A percentile compares a stretch with the other conserved stretches of the same genome.
Evolutionary conservation across 257 asterid species (phyloP).

Genomic region (Perilla frutescens): DNA sequence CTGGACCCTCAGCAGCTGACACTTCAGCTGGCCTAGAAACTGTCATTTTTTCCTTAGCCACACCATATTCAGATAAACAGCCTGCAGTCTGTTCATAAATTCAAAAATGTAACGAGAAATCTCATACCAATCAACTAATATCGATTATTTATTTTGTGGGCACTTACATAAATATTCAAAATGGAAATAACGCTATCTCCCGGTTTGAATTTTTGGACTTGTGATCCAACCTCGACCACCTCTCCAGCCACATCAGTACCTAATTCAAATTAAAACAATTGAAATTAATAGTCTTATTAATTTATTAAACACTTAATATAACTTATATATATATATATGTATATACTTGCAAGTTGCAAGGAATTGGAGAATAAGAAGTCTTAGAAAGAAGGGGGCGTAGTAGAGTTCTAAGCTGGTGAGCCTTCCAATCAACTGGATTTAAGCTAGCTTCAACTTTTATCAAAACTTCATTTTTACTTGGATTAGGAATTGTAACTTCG

Average conservation of each 20-base stretch:
- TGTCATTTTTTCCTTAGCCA: slow-evolving; percentile 57
- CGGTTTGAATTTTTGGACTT: slow-evolving; percentile 49
- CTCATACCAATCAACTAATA: too few species aligned
- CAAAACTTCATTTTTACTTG: slow-evolving; percentile 62
- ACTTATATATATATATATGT: slow-evolving; percentile 30
- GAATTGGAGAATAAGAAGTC: too few species aligned
- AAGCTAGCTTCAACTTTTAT: slow-evolving; percentile 73
- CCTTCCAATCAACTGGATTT: too few species aligned
- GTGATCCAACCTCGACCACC: slow-evolving; percentile 59
- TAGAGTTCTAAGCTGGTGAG: too few species aligned
- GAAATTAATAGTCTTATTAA: too few species aligned
- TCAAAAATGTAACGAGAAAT: background rate
- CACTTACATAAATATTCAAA: slow-evolving; percentile 42
- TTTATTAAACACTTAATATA: too few species aligned
- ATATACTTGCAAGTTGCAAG: too few species aligned
- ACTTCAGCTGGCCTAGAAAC: slow-evolving; percentile 56
- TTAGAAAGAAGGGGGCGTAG: too few species aligned
- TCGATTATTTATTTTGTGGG: too few species aligned
- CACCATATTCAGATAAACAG: slow-evolving; percentile 66
- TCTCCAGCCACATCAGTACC: slow-evolving; percentile 69
- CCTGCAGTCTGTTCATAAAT: slow-evolving; percentile 50
- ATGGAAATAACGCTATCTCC: slow-evolving; percentile 68
- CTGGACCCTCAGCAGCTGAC: slow-evolving; percentile 60
- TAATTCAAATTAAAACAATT: slow-evolving; percentile 20
- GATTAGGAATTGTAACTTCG: slow-evolving; percentile 62